Base-by-base conservation (phyloP, 805 yeast species). In the Ogataea parapolymorpha region DNA sequence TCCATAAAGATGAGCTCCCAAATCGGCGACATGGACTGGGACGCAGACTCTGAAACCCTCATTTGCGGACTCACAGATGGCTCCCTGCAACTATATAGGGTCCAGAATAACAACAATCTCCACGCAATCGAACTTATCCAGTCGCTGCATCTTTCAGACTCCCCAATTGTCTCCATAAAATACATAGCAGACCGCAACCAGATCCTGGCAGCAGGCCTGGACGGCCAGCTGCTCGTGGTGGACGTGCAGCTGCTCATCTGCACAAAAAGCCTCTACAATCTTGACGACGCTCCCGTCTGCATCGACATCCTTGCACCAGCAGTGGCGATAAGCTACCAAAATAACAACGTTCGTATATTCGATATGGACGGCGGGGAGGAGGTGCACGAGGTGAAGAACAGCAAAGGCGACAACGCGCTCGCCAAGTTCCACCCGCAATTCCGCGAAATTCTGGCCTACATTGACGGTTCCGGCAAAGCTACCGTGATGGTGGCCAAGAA, bases 191-290 rank as follows among this genome's bases (percentile, higher is more conserved):
- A 67, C 30, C 76, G 74, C 2, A 46, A 54, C 15, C 66, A 53
- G 43, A 44, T 74, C 26, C 65, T 65, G 12, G 64, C 65, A 6
- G 79, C 77, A 4, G 56, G 72, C 13, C 66, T 64, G 38, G 79
- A 74, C 46, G 77, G 80, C 26, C 66, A 68, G 20, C 65, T 74
- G 4, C 66, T 71, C 13, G 33, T 70, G 8, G 66, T 75, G 64
- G 62, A 62, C 44, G 59, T 70, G 2, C 20, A 41, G 3, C 51
- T 60, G 15, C 56, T 75, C 54, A 50, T 66, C 13, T 61, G 65
- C 41, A 32, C 48, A 13, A 54, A 54, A 25, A 62, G 66, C 2
- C 44, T 72, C 12, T 51, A 53, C 24, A 7, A 17, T 15, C 56
- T 68, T 4, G 77, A 74, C 55, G 75, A 70, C 49, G 68, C 71